Evolutionary conservation across 2,329 filamentous ascomycete species (phyloP).

Genomic region (Pyrenophora seminiperda): DNA sequence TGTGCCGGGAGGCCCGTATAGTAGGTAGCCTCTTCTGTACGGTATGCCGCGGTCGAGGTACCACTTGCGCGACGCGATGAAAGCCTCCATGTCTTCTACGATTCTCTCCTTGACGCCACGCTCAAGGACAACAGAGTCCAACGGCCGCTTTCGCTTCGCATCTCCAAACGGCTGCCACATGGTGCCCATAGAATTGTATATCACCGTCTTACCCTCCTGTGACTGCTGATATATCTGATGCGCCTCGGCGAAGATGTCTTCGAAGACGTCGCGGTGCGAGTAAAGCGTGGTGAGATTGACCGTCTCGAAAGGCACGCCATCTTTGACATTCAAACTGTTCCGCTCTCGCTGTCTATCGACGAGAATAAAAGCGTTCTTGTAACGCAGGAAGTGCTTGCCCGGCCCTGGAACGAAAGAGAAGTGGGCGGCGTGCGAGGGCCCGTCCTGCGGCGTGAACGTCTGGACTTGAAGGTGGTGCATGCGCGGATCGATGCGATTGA

Average conservation of each 20-base stretch:
- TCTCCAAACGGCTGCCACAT: slow-evolving; percentile 86
- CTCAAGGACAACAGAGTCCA: slow-evolving; percentile 86
- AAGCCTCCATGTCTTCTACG: slow-evolving; percentile 80
- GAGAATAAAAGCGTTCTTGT: slow-evolving; percentile 83
- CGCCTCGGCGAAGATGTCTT: slow-evolving; percentile 86
- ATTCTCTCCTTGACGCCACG: slow-evolving; percentile 81
- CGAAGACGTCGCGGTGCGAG: slow-evolving; percentile 84
- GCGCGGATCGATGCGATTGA: slow-evolving; percentile 63
- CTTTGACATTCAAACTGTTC: slow-evolving; percentile 71
- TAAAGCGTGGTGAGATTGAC: slow-evolving; percentile 91
- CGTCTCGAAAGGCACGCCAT: slow-evolving; percentile 91
- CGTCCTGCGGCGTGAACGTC: slow-evolving; percentile 66
- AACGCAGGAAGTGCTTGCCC: slow-evolving; percentile 84
- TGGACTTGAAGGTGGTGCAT: slow-evolving; percentile 69
- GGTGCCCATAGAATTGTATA: slow-evolving; percentile 83
- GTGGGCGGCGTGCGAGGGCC: slow-evolving; percentile 73
- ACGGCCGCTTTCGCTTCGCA: slow-evolving; percentile 81
- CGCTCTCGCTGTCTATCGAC: slow-evolving; percentile 89
- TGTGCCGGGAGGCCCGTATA: slow-evolving; percentile 87
- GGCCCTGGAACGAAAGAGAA: slow-evolving; percentile 92
- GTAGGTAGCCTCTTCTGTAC: slow-evolving; percentile 84
- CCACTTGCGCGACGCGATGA: slow-evolving; percentile 79
- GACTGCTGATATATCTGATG: slow-evolving; percentile 77
- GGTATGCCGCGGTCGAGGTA: slow-evolving; percentile 95
- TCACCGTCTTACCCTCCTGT: slow-evolving; percentile 89